Base-by-base conservation (phyloP, 495 filamentous ascomycete species). In the Penicillium antarcticum region DNA sequence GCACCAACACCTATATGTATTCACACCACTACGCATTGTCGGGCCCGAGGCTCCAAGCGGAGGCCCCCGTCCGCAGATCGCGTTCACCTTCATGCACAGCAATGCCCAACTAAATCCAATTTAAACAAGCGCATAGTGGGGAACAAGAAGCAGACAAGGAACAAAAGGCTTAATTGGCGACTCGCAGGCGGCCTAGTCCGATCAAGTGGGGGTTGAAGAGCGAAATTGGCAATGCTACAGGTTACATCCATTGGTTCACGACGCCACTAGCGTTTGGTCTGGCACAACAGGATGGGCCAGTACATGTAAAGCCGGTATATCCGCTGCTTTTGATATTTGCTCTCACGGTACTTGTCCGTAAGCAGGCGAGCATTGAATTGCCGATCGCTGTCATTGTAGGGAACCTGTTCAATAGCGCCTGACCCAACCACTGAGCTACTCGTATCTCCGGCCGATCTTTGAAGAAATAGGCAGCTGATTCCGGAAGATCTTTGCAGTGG, bases 101-200 rank as follows among this genome's bases (percentile, higher is more conserved):
- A 39, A 41, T 32, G 44, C 14, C 45, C 39, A 45, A 47, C 14
- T 23, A 36, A 48, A 51, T 45, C 47, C 46, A 43, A 51, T 55
- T 44, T 31, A 14, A 13, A 18, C n/a, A 4, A 29, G 26, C 0
- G 5, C 9, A 29, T 29, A 21, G 49, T 57, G 49, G 49, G 31
- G 45, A 7, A 11, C 32, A 29, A 45, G 46, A 24, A 42, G 46
- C 37, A 45, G 45, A 13, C 18, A 42, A 42, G 48, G 42, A 52
- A 48, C 42, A 56, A 51, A 54, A 52, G 37, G 43, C 48, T 49
- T 56, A 38, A 45, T 52, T 52, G 52, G 52, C 40, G 18, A 36
- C 47, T 21, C 13, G 14, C 19, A 29, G 31, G 57, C 42, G 38
- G 19, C 38, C 38, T 41, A 41, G 38, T 41, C 38, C 49, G 53